phyloP scores from a whole-genome alignment of 495 filamentous ascomycete species.

The Haplographium delicatum region DNA sequence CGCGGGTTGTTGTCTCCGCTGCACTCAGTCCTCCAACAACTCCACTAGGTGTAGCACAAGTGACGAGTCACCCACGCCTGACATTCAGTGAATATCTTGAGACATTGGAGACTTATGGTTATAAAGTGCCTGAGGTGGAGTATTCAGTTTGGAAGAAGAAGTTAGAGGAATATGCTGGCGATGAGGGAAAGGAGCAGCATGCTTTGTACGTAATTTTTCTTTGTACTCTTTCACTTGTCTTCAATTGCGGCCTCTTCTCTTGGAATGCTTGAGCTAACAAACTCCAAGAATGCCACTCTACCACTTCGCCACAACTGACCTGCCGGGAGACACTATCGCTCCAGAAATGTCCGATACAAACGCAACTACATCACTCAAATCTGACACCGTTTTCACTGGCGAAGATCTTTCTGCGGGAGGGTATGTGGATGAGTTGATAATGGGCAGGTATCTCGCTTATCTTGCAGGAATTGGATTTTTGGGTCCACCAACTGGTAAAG shows the following conservation, averaged over 20 bases:
- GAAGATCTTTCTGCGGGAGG: constrained; percentile 57
- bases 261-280: too few relatives aligned
- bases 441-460: constrained; percentile 71
- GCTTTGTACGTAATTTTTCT: constrained; percentile 40
- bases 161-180: constrained; percentile 54
- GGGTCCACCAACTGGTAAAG: constrained; percentile 42
- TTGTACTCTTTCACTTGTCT: too few relatives aligned
- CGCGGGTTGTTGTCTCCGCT: constrained; percentile 68
- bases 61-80: constrained; percentile 76
- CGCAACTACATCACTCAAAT: constrained; percentile 55
- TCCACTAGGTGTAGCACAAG: constrained; percentile 61
- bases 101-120: constrained; percentile 70
- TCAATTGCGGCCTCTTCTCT: too few relatives aligned
- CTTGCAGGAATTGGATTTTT: constrained; percentile 70
- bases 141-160: constrained; percentile 53
- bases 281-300: constrained; percentile 62
- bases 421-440: constrained; percentile 59
- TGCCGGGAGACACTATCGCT: constrained; percentile 72
- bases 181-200: constrained; percentile 52
- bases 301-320: constrained; percentile 75
- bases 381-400: constrained; percentile 58
- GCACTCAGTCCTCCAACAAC: constrained; percentile 31
- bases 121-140: constrained; percentile 59
- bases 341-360: constrained; percentile 78
- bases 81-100: constrained; percentile 73